Percentiles rank a stretch among this genome's conserved stretches.
Conservation (phyloP, 306 rosid genomes). For the Pyrus communis region DNA sequence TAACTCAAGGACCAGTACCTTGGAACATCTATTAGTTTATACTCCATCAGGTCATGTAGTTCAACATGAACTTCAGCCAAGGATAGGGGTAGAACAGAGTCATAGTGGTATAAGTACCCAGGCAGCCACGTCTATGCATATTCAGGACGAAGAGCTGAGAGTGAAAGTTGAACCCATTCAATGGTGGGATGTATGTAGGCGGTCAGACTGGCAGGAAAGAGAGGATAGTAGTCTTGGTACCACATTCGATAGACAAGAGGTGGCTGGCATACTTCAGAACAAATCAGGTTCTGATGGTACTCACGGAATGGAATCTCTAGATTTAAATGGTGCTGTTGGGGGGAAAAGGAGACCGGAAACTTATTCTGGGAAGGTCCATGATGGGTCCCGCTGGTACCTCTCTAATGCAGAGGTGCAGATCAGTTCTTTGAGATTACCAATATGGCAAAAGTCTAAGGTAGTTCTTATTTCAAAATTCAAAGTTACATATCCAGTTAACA, state of each 20-base stretch:
- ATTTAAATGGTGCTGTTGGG: slow-evolving; percentile 25
- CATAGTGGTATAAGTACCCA: slow-evolving; percentile 30
- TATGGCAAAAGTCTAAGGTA: slow-evolving; percentile 88
- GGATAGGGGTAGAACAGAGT: slow-evolving; percentile 52
- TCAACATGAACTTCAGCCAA: slow-evolving; percentile 75
- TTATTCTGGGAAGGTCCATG: slow-evolving; percentile 37
- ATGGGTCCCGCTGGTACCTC: slow-evolving; percentile 52
- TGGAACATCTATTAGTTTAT: slow-evolving; percentile 76
- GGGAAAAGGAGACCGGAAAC: slow-evolving; percentile 19
- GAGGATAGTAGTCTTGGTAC: slow-evolving; percentile 43
- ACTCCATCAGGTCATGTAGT: slow-evolving; percentile 92
- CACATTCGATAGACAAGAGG: slow-evolving; percentile 39
- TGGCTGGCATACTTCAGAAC: slow-evolving; percentile 31
- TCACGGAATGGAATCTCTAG: slow-evolving; percentile 29
- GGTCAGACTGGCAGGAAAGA: slow-evolving; percentile 75
- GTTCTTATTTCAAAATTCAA: slow-evolving; percentile 6
- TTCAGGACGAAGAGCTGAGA: slow-evolving; percentile 73
- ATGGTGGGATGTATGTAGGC: slow-evolving; percentile 95
- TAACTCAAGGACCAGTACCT: slow-evolving; percentile 42
- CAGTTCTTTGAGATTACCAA: slow-evolving; percentile 55
- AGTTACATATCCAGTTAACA: slow-evolving; percentile 8
- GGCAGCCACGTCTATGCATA: slow-evolving; percentile 39
- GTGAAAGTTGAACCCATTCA: slow-evolving; percentile 90
- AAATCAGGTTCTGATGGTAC: slow-evolving; percentile 33
- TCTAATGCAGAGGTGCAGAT: slow-evolving; percentile 89